Conservation (phyloP, 257 asterid genomes). For the Nicotiana obtusifolia region DNA sequence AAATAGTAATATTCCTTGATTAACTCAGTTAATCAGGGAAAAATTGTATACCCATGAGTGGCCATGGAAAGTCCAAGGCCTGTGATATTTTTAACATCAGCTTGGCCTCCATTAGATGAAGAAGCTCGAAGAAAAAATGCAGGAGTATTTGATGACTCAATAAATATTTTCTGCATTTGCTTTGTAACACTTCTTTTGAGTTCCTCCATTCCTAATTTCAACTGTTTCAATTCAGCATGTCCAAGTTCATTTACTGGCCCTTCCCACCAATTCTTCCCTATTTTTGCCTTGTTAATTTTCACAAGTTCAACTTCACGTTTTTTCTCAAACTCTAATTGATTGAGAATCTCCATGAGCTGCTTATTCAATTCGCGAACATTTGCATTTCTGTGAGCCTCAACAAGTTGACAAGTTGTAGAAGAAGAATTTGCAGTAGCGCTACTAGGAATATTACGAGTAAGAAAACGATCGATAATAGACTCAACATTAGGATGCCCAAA, state of each 20-base stretch:
- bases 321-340: conserved; percentile 25
- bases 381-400: conserved; percentile 41
- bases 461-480: conserved; percentile 27
- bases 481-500: conserved; percentile 40
- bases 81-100: conserved; percentile 4
- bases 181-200: conserved; percentile 20
- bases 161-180: conserved; percentile 22
- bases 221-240: conserved; percentile 28
- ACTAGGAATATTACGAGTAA: conserved; percentile 12
- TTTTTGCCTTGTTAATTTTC: conserved; percentile 23
- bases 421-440: not conserved
- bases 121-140: conserved; percentile 14
- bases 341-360: conserved; percentile 26
- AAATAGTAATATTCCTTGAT: not conserved
- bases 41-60: conserved; percentile 22
- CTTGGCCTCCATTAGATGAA: conserved; percentile 12
- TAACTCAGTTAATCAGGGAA: not conserved
- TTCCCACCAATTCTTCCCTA: conserved; percentile 40
- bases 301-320: conserved; percentile 22
- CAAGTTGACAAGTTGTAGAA: conserved; percentile 20
- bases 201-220: conserved; percentile 40
- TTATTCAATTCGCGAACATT: conserved; percentile 33
- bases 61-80: conserved; percentile 34
- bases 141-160: conserved; percentile 13
- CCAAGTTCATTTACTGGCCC: conserved; percentile 23